A percentile compares a stretch with the other conserved stretches of the same genome.
Evolutionary conservation across 2,329 filamentous ascomycete genomes (phyloP).

Genomic region (Colletotrichum acutatum): DNA sequence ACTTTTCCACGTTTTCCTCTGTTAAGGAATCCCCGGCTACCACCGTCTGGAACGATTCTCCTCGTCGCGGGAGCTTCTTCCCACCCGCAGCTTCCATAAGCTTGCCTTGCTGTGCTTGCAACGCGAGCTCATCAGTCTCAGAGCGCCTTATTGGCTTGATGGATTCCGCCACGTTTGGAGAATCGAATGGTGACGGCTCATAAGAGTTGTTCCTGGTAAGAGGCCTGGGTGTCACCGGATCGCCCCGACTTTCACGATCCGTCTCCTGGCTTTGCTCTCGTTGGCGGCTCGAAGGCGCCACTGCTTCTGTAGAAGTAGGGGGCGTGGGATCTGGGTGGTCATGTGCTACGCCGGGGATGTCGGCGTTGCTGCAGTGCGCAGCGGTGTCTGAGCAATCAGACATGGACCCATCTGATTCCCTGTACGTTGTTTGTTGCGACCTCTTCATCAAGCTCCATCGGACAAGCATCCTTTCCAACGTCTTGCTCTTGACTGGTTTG

Average conservation of each 20-base stretch:
- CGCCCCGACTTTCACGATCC: constrained; percentile 33
- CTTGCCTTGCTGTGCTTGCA: constrained; percentile 58
- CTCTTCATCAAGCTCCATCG: constrained; percentile 67
- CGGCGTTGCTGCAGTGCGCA: constrained; percentile 55
- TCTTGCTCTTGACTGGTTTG: constrained; percentile 77
- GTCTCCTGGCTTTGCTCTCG: neutral
- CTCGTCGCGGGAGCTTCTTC: constrained; percentile 43
- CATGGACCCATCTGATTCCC: constrained; percentile 36
- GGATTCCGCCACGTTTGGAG: constrained; percentile 44
- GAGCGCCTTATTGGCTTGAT: constrained; percentile 46
- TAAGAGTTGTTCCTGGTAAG: constrained; percentile 49
- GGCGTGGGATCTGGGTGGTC: neutral
- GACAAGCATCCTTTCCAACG: constrained; percentile 77
- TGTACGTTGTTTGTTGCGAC: constrained; percentile 23
- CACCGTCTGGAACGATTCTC: constrained; percentile 48
- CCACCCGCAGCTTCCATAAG: constrained; percentile 58
- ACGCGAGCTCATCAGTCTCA: constrained; percentile 53
- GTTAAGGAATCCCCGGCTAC: constrained; percentile 58
- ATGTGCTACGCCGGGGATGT: constrained; percentile 48
- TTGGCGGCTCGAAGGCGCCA: neutral
- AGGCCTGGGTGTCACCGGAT: constrained; percentile 54
- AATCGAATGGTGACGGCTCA: constrained; percentile 56
- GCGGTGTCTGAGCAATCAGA: constrained; percentile 60
- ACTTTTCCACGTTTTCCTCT: constrained; percentile 63
- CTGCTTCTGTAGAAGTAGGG: neutral